These are phyloP conservation scores for Citrus australasica DNA, from an alignment of 345 rosid species.

Conservation along the genomic window DNA sequence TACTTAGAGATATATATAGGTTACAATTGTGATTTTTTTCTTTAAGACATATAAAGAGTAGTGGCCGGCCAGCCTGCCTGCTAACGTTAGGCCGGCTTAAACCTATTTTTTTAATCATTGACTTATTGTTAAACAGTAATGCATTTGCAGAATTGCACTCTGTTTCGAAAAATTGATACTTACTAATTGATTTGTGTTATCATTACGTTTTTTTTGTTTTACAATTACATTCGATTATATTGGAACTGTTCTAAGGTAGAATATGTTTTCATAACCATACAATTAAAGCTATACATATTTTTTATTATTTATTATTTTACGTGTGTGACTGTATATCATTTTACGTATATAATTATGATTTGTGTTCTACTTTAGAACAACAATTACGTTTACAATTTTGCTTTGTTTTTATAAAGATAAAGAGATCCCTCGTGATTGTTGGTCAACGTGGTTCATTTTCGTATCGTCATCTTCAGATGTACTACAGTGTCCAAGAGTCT, in stretches of 20 bases:
- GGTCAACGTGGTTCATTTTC: slow-evolving; percentile 10
- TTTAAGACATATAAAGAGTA: background rate
- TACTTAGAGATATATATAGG: background rate
- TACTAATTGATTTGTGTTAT: too few relatives aligned
- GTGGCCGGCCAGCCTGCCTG: slow-evolving; percentile 29
- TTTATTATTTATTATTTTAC: too few relatives aligned
- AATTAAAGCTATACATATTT: too few relatives aligned
- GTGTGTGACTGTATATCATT: accelerated
- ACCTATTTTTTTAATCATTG: background rate
- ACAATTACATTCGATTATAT: background rate
- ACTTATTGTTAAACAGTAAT: background rate
- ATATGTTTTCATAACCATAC: accelerated
- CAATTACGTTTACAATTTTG: background rate
- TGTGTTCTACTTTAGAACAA: too few relatives aligned
- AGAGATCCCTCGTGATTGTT: background rate
- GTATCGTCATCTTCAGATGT: slow-evolving; percentile 9
- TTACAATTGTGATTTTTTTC: too few relatives aligned
- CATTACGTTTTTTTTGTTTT: background rate
- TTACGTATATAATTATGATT: accelerated
- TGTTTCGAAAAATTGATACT: background rate
- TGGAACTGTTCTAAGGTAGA: accelerated
- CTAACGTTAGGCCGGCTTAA: slow-evolving; percentile 27
- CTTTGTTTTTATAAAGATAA: background rate
- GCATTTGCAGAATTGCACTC: background rate
- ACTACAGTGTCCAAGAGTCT: background rate